Conservation (phyloP, 2,329 filamentous ascomycete genomes). For the Cytospora leucostoma region DNA sequence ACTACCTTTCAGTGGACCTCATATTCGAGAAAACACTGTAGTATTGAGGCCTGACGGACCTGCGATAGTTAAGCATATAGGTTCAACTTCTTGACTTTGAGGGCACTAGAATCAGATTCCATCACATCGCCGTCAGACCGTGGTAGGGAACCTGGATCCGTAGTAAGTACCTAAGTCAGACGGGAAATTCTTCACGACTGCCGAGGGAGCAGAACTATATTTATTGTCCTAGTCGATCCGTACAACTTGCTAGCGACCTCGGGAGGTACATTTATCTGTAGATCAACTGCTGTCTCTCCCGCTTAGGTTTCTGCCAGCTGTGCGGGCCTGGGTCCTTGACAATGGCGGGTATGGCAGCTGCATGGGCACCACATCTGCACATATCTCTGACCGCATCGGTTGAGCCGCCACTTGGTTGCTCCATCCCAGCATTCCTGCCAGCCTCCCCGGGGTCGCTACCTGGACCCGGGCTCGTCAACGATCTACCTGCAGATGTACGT, state of each 20-base stretch:
- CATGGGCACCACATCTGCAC: slow-evolving; percentile 15
- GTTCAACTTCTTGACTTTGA: not conserved
- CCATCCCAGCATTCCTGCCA: slow-evolving; percentile 12
- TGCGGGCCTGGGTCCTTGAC: slow-evolving; percentile 11
- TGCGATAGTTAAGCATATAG: not conserved
- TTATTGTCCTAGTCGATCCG: not conserved
- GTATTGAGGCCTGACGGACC: not conserved
- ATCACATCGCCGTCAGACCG: not conserved
- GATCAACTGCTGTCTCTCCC: slow-evolving; percentile 1
- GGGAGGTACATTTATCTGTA: slow-evolving; percentile 2
- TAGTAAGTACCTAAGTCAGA: too few relatives aligned
- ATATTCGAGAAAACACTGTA: not conserved
- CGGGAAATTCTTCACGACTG: not conserved
- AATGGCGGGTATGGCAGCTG: not conserved
- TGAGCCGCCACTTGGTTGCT: slow-evolving; percentile 13
- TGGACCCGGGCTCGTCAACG: slow-evolving; percentile 11
- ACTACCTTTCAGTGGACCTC: slow-evolving; percentile 1
- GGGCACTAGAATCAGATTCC: not conserved
- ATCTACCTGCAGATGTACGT: slow-evolving; percentile 9
- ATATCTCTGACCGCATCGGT: slow-evolving; percentile 15
- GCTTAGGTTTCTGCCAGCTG: slow-evolving; percentile 5
- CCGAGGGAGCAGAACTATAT: not conserved
- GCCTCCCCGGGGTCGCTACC: slow-evolving; percentile 7
- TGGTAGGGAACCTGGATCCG: too few relatives aligned
- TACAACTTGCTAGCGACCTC: not conserved